Base-by-base conservation (phyloP, 805 yeast species). In the Kuraishia capsulata region DNA sequence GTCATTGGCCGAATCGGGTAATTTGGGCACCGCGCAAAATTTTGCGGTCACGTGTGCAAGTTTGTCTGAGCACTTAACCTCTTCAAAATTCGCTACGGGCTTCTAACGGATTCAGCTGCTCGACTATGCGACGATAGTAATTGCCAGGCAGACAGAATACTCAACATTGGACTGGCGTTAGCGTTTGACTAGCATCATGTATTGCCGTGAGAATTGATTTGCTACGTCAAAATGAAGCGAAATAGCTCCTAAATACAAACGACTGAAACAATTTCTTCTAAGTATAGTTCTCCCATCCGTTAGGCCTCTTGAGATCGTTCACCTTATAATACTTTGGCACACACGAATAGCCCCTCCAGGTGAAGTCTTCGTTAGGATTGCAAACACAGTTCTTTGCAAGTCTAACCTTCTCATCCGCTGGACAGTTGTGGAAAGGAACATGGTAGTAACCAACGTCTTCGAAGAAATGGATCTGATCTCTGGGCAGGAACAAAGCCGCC, bases 381-480 rank as follows among this genome's bases (percentile, higher is more conserved):
- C 96, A 87, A 43, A 73, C 67, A 69, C 97, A 88, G 49, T 69
- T 79, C 50, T 74, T 70, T 32, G 67, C 62, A 34, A 56, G 42
- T 57, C 89, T 76, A n/a, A 73, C 65, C 16, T 59, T 59, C 38
- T 69, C 67, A 49, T 81, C 79, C 41, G 80, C 64, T 3, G 96
- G 96, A 71, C 94, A 84, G 60, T 78, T 77, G 52, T 73, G 64
- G 74, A 79, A 85, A 18, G 95, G 95, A 42, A 71, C 78, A 56
- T 86, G 96, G 64, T 55, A 82, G 61, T 87, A 86, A 37, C 95
- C 95, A 44, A 86, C 73, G 52, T 86, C 95, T 42, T 76, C 81
- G 56, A 88, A 88, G 69, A 81, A 77, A 53, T 87, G 95, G 36
- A 87, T 62, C 52, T 79, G 66, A 44, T 74, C 77, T 56, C 72